Conservation (phyloP, 805 yeast species). For the Saccharomycopsis babjevae region DNA sequence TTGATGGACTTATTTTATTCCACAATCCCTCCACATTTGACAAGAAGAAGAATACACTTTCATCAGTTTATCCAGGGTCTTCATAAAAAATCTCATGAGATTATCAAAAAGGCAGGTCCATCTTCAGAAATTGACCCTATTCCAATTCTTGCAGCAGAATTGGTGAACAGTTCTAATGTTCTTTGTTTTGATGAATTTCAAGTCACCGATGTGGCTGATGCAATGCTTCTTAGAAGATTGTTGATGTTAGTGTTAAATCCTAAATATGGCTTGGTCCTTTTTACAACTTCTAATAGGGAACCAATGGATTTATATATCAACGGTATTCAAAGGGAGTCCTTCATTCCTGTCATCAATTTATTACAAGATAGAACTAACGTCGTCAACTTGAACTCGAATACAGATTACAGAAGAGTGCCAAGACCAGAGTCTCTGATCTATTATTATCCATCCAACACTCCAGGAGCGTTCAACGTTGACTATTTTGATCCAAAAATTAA, state of each 20-base stretch:
- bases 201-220: constrained; percentile 97
- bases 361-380: constrained; percentile 69
- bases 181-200: constrained; percentile 96
- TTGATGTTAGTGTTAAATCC: constrained; percentile 56
- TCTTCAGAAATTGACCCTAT: constrained; percentile 63
- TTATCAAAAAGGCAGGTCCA: constrained; percentile 51
- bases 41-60: constrained; percentile 80
- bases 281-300: constrained; percentile 91
- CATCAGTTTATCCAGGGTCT: constrained; percentile 95
- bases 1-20: constrained; percentile 89
- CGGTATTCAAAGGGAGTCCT: constrained; percentile 87
- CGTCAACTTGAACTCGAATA: constrained; percentile 75
- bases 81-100: constrained; percentile 77
- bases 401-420: constrained; percentile 85
- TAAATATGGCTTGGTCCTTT: constrained; percentile 73
- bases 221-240: constrained; percentile 82
- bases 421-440: constrained; percentile 76
- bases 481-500: constrained; percentile 29
- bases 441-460: constrained; percentile 54
- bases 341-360: constrained; percentile 82
- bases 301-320: constrained; percentile 90
- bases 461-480: constrained; percentile 30
- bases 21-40: constrained; percentile 67
- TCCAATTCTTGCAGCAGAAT: constrained; percentile 74
- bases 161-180: constrained; percentile 65